Percentiles rank a stretch among this genome's conserved stretches.
Evolutionary conservation across 495 filamentous ascomycete genomes (phyloP).

Genomic region (Lasiosphaeria miniovina): DNA sequence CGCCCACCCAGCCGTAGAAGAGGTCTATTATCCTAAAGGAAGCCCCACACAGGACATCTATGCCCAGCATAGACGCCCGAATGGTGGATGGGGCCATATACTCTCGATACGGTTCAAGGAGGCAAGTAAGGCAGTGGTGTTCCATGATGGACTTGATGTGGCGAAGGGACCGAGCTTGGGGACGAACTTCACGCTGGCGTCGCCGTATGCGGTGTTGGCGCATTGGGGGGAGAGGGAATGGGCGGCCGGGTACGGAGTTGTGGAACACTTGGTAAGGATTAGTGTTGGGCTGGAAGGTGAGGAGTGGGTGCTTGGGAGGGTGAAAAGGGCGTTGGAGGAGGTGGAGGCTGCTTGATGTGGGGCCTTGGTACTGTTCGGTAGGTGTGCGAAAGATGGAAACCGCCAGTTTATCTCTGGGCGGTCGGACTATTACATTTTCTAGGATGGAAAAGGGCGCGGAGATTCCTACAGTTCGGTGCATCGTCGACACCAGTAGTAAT

Average conservation of each 20-base stretch:
- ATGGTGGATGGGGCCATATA: constrained; percentile 22
- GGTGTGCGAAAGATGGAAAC: too few species aligned
- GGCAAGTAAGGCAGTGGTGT: constrained; percentile 13
- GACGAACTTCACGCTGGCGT: constrained; percentile 31
- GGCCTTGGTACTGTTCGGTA: too few species aligned
- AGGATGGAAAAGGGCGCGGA: too few species aligned
- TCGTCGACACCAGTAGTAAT: too few species aligned
- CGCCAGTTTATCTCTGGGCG: too few species aligned
- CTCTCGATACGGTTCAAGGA: constrained; percentile 21
- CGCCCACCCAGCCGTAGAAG: constrained; percentile 1
- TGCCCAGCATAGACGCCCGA: constrained; percentile 7
- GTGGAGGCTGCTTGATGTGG: neutral
- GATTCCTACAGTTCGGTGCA: too few species aligned
- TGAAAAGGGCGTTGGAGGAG: constrained; percentile 14
- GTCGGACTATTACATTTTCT: too few species aligned
- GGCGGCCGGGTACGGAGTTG: constrained; percentile 27
- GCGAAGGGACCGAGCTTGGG: constrained; percentile 32
- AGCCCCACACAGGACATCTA: constrained; percentile 15
- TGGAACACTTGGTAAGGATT: constrained; percentile 30
- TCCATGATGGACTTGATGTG: constrained; percentile 24
- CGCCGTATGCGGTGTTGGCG: constrained; percentile 27
- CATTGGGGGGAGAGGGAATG: constrained; percentile 27
- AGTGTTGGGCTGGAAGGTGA: constrained; percentile 28
- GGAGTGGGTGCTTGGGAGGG: constrained; percentile 22
- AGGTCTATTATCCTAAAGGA: constrained; percentile 26